Percentiles rank a stretch among this genome's conserved stretches.
Conservation (phyloP, 495 filamentous ascomycete species). For the Xylaria grammica region DNA sequence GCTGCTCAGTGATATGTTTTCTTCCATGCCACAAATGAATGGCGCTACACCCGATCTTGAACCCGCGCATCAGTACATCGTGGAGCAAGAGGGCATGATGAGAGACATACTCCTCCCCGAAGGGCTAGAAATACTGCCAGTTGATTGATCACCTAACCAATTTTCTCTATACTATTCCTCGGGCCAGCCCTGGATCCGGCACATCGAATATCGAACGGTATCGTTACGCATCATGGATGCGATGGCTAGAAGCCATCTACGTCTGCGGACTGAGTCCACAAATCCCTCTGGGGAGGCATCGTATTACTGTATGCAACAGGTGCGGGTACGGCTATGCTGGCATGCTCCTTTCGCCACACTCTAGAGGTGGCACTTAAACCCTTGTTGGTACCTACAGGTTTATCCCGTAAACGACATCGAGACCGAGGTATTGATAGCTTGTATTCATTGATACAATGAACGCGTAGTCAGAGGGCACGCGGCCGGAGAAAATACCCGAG, state of each 20-base stretch:
- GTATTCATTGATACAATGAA: background rate
- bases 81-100: slow-evolving; percentile 23
- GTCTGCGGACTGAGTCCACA: background rate
- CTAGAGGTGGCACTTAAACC: too few relatives aligned
- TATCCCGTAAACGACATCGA: background rate
- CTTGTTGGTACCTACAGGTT: background rate
- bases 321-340: background rate
- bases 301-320: background rate
- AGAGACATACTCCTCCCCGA: slow-evolving; percentile 25
- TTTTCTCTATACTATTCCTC: background rate
- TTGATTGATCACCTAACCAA: slow-evolving; percentile 16
- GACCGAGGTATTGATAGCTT: too few relatives aligned
- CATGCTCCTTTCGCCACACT: background rate
- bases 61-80: slow-evolving; percentile 25
- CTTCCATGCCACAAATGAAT: slow-evolving; percentile 42
- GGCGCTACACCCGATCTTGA: slow-evolving; percentile 26
- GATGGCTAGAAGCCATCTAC: background rate
- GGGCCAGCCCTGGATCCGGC: background rate
- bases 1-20: slow-evolving; percentile 53
- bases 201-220: background rate
- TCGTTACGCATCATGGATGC: background rate
- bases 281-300: background rate
- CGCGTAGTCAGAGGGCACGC: background rate
- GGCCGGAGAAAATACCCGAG: background rate
- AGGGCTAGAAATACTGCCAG: slow-evolving; percentile 24